A percentile compares a stretch with the other conserved stretches of the same genome.
These are phyloP conservation scores for Henckelia pumila DNA, from an alignment of 257 asterid species.

Conservation along the genomic window DNA sequence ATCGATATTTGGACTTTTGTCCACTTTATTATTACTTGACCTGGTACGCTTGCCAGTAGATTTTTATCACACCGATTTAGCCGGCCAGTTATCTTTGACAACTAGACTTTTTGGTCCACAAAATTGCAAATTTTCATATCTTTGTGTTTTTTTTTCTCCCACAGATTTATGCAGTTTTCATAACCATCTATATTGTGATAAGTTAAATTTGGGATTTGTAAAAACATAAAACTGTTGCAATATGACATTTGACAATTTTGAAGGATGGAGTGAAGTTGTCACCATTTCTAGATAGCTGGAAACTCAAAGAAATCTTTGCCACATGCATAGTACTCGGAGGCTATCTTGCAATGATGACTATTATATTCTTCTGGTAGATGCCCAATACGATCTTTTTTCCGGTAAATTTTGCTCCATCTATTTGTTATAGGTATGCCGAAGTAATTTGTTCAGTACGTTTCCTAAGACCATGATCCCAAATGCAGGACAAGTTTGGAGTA, in stretches of 20 bases:
- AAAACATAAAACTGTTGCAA: not conserved
- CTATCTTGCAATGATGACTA: constrained; percentile 81
- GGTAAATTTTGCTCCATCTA: constrained; percentile 34
- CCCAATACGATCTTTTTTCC: constrained; percentile 63
- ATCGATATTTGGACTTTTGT: too few species aligned
- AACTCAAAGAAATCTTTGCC: constrained; percentile 76
- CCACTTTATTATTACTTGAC: too few species aligned
- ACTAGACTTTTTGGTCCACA: not conserved
- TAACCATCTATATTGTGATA: constrained; percentile 96
- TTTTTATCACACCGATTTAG: too few species aligned
- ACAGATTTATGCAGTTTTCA: constrained; percentile 95
- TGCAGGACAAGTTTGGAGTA: constrained; percentile 68
- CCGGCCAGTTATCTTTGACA: not conserved
- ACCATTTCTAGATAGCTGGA: constrained; percentile 97
- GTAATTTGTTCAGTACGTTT: not conserved
- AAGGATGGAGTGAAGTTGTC: constrained; percentile 96
- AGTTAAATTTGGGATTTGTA: constrained; percentile 21
- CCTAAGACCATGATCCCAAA: not conserved
- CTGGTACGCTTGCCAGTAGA: too few species aligned
- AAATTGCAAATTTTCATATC: constrained; percentile 10
- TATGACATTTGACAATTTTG: constrained; percentile 53
- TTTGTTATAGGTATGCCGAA: not conserved
- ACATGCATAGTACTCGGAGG: constrained; percentile 86
- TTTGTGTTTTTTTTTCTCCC: constrained; percentile 5
- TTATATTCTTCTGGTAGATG: constrained; percentile 83